Base-by-base conservation (phyloP, 345 rosid species). In the Brassica nigra region DNA sequence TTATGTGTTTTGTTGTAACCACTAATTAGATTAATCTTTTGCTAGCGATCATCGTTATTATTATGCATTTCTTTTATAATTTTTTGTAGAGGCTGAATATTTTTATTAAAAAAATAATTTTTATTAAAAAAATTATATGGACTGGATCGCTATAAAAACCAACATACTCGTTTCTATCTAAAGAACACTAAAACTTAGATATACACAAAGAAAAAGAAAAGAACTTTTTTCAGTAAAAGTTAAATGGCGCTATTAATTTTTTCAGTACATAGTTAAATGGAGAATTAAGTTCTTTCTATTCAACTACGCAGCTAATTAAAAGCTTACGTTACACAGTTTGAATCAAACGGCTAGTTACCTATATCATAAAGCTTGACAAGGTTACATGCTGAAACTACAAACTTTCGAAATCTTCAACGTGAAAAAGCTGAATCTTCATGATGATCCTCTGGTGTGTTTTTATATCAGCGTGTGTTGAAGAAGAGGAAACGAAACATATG, bases 191-290 rank as follows among this genome's bases (percentile, higher is more conserved):
- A 47, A 47, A 47, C 55, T 47, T 16, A 47, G 16, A 47, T 23
- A 23, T n/a, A 52, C 8, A n/a, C n/a, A 1, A 6, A 20, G 62
- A 11, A 66, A 20, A 36, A 66, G 57, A 64, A 59, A 70, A 54
- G 72, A 49, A 36, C 57, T 7, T 78, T 63, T 58, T 58, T 70
- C 71, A 27, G 66, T 70, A 16, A 54, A 16, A 54, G 9, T n/a
- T n/a, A n/a, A n/a, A n/a, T n/a, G n/a, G n/a, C n/a, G n/a, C n/a
- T n/a, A n/a, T n/a, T n/a, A n/a, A n/a, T n/a, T n/a, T n/a, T n/a
- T n/a, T n/a, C n/a, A n/a, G 82, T 31, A 78, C 68, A 59, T 73
- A 78, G 73, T 72, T 65, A 30, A 72, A 37, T 14, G 54, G n/a
- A 78, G 49, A 78, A 14, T 16, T 54, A 67, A 73, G 52, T 57